These are phyloP conservation scores for Tolypocladium sp. DNA, from an alignment of 2,329 filamentous ascomycete genomes.

Conservation along the genomic window DNA sequence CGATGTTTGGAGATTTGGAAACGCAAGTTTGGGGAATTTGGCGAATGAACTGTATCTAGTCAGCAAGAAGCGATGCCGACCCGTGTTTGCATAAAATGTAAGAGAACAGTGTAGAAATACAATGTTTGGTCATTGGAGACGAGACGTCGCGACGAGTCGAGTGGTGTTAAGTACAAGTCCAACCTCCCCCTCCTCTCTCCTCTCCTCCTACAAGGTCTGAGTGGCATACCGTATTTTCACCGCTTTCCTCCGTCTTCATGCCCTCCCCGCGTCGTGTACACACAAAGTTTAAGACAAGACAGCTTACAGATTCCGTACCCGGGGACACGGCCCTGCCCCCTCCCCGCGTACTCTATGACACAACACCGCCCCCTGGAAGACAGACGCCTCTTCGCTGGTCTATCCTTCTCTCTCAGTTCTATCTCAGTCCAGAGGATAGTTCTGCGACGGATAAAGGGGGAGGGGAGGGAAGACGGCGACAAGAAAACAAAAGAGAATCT, in stretches of 20 bases:
- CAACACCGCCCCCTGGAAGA: background rate
- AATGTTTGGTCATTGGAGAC: slow-evolving; percentile 1
- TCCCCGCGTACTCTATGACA: background rate
- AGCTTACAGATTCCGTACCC: background rate
- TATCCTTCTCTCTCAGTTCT: background rate
- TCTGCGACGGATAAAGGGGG: background rate
- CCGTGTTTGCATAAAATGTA: background rate
- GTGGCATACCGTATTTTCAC: background rate
- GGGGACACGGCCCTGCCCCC: background rate
- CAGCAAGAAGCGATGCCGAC: background rate
- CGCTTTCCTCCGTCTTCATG: background rate
- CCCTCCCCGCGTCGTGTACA: background rate
- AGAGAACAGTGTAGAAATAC: background rate
- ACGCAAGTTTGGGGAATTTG: background rate
- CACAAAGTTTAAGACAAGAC: background rate
- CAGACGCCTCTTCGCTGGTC: background rate
- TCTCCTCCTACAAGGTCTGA: background rate
- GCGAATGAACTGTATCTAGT: background rate
- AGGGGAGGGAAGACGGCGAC: background rate
- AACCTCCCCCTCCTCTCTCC: background rate
- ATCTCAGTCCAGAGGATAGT: background rate
- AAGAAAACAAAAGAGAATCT: background rate
- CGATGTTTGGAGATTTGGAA: background rate
- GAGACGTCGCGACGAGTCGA: slow-evolving; percentile 7
- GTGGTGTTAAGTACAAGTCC: slow-evolving; percentile 4